Evolutionary conservation across 257 asterid species (phyloP).

Genomic region (Salvia hispanica): DNA sequence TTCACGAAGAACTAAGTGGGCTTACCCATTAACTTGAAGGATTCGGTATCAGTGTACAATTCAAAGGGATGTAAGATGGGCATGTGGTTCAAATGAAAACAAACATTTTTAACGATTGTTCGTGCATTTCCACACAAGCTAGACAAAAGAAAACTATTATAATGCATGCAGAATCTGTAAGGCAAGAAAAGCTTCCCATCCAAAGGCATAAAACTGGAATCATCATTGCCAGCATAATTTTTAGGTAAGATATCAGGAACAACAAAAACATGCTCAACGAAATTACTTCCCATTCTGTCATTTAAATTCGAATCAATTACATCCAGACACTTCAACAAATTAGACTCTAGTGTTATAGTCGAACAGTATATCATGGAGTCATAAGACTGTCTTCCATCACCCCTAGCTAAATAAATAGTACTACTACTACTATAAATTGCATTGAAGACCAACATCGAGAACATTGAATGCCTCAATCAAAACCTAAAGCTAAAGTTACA

Average conservation of each 20-base stretch:
- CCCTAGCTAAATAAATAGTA: too few species aligned
- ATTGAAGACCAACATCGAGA: constrained; percentile 15
- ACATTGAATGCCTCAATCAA: not conserved
- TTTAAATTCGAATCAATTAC: constrained; percentile 20
- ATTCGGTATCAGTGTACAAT: constrained; percentile 67
- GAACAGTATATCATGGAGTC: not conserved
- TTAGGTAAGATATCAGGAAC: constrained; percentile 1
- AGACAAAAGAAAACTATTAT: constrained; percentile 19
- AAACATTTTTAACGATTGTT: not conserved
- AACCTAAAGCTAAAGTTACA: not conserved
- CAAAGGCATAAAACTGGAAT: constrained; percentile 4
- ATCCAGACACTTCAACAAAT: not conserved
- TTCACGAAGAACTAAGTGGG: constrained; percentile 9
- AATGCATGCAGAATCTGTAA: constrained; percentile 4
- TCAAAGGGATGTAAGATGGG: constrained; percentile 26
- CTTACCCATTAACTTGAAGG: constrained; percentile 76
- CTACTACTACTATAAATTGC: too few species aligned
- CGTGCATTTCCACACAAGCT: constrained; percentile 13
- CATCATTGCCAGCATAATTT: constrained; percentile 21
- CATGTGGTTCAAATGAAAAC: constrained; percentile 23
- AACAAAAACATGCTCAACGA: not conserved
- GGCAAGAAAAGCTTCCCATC: constrained; percentile 20
- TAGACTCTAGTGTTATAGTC: not conserved
- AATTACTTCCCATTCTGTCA: constrained; percentile 18
- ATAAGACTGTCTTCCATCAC: not conserved